Base-by-base conservation (phyloP, 2,329 filamentous ascomycete species). In the Fusarium floridanum region DNA sequence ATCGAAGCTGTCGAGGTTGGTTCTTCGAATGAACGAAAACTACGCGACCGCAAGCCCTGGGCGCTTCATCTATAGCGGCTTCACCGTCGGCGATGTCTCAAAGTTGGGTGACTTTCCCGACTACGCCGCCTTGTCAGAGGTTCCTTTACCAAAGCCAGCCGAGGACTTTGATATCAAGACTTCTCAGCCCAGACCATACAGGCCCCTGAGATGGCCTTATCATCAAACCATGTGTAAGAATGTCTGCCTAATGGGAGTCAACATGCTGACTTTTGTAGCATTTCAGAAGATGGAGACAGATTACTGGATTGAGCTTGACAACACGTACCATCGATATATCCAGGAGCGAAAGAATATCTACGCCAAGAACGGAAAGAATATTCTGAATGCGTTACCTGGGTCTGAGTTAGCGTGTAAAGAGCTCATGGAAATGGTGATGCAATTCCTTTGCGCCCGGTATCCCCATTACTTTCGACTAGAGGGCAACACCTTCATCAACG, bases 161-260 rank as follows among this genome's bases (percentile, higher is more conserved):
- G 57, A 45, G 57, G 16, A 14, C 27, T 96, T 96, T 79, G 86
- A 94, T 73, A 91, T 95, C 64, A 83, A 87, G 22, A 93, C 86
- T 72, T 94, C 94, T 1, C 78, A 87, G 11, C 89, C 94, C 1
- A 87, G 94, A 67, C 94, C 94, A 0, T 97, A 95, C 79, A 87
- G 95, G 60, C 95, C 95, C 0, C 92, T 97, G 48, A 84, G 95
- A 79, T 97, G 94, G 95, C 85, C 88, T 0, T 97, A 97, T 79
- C 93, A 96, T 79, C 95, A 97, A 80, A 97, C 94, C 0, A 97
- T 97, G 95, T 93, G 94, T 95, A 88, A 29, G 72, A 8, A n/a
- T 1, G 16, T n/a, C 10, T 22, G 4, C 1, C 5, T 5, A 20
- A 5, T 6, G 4, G 2, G 1, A 1, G 3, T 2, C 22, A 17